These are phyloP conservation scores for Argentina anserina DNA, from an alignment of 306 rosid genomes.

Conservation along the genomic window DNA sequence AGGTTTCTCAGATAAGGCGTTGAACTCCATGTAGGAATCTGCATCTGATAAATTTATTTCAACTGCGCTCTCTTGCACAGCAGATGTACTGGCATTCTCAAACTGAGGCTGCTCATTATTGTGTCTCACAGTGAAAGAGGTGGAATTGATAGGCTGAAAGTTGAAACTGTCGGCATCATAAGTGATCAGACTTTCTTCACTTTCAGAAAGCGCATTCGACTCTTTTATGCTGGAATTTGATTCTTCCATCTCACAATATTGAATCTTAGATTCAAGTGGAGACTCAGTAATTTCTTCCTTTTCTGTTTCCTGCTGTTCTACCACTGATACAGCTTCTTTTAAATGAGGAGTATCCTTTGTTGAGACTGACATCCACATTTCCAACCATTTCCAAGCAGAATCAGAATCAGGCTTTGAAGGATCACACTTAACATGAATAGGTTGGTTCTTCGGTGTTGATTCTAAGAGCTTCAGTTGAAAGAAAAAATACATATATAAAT, in stretches of 20 bases:
- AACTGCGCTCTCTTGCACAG: conserved; percentile 32
- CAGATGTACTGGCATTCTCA: conserved; percentile 35
- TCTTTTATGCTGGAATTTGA: conserved; percentile 34
- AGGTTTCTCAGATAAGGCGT: conserved; percentile 37
- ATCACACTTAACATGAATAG: conserved; percentile 68
- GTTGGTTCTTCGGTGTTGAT: conserved; percentile 65
- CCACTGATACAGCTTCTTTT: conserved; percentile 21
- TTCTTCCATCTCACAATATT: conserved; percentile 38
- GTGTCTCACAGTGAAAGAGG: conserved; percentile 33
- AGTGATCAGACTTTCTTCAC: conserved; percentile 49
- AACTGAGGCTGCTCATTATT: conserved; percentile 39
- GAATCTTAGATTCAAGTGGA: conserved; percentile 34
- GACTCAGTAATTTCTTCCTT: conserved; percentile 26
- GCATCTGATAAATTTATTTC: conserved; percentile 36
- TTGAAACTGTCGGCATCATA: conserved; percentile 40
- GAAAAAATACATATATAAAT: neutral
- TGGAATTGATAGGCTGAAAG: conserved; percentile 36
- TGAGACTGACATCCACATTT: conserved; percentile 83
- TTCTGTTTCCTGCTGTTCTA: conserved; percentile 41
- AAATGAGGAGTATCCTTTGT: conserved; percentile 37
- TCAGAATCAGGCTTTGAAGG: conserved; percentile 74
- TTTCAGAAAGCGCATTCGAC: conserved; percentile 44
- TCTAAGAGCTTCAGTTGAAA: conserved; percentile 54
- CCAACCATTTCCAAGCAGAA: conserved; percentile 97
- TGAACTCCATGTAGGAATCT: conserved; percentile 32